Conservation (phyloP, 2,329 filamentous ascomycete species). For the Ramularia endophylla region DNA sequence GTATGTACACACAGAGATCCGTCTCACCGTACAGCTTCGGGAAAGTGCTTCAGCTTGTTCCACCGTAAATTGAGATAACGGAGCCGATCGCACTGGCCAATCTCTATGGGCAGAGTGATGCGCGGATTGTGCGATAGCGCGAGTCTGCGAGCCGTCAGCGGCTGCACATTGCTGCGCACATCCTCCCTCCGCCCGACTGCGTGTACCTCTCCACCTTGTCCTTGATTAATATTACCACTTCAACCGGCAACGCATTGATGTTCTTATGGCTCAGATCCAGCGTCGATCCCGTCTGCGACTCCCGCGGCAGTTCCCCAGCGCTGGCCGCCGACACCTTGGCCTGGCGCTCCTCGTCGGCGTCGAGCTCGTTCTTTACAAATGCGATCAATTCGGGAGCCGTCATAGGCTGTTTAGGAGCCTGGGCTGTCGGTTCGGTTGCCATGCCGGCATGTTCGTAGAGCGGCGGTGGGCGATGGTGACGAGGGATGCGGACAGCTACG, state of each 20-base stretch:
- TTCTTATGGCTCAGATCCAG: constrained; percentile 72
- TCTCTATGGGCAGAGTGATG: constrained; percentile 61
- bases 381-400: constrained; percentile 23
- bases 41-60: constrained; percentile 65
- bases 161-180: too few species aligned
- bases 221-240: constrained; percentile 69
- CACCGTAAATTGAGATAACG: constrained; percentile 76
- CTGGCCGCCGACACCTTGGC: constrained; percentile 23
- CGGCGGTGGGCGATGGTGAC: not conserved
- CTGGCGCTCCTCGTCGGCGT: constrained; percentile 29
- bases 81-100: constrained; percentile 69
- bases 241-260: constrained; percentile 64
- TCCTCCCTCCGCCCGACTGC: not conserved
- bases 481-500: too few species aligned
- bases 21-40: constrained; percentile 51
- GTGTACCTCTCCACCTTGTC: constrained; percentile 63
- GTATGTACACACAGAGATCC: not conserved
- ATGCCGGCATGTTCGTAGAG: constrained; percentile 23
- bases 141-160: constrained; percentile 48
- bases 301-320: constrained; percentile 21
- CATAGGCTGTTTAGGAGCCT: constrained; percentile 21
- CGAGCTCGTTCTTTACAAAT: constrained; percentile 28
- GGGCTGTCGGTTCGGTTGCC: constrained; percentile 21
- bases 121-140: constrained; percentile 77
- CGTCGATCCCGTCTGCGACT: constrained; percentile 57